Percentiles rank a stretch among this genome's conserved stretches.
These are phyloP conservation scores for Aspergillus kassunensis DNA, from an alignment of 495 filamentous ascomycete species.

Conservation along the genomic window DNA sequence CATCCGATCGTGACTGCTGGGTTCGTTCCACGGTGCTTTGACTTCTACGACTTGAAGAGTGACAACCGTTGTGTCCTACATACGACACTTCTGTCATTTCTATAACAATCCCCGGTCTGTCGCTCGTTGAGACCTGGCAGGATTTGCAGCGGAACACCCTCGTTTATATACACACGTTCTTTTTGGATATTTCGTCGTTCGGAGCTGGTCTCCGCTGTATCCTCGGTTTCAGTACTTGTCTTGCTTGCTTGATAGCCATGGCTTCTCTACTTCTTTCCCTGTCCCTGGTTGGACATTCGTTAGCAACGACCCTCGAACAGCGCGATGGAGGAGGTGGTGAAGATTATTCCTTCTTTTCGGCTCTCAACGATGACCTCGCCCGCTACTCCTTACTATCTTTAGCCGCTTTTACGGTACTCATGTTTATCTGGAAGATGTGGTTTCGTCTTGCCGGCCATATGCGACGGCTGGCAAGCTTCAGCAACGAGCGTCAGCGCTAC, in stretches of 20 bases:
- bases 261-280: slow-evolving; percentile 12
- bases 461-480: slow-evolving; percentile 69
- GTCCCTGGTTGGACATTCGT: slow-evolving; percentile 30
- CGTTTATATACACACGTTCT: slow-evolving; percentile 4
- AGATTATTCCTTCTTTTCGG: slow-evolving; percentile 26
- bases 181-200: slow-evolving; percentile 7
- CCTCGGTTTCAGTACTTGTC: neutral
- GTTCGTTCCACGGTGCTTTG: neutral
- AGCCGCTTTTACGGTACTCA: slow-evolving; percentile 44
- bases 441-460: slow-evolving; percentile 55
- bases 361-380: slow-evolving; percentile 36
- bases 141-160: neutral
- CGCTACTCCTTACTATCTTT: slow-evolving; percentile 45
- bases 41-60: neutral
- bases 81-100: too few species aligned
- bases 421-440: slow-evolving; percentile 51
- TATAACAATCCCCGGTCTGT: neutral
- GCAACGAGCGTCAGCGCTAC: slow-evolving; percentile 66
- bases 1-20: slow-evolving; percentile 3
- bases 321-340: slow-evolving; percentile 17
- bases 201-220: slow-evolving; percentile 25
- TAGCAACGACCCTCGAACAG: slow-evolving; percentile 29
- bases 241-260: slow-evolving; percentile 13
- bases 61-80: too few species aligned
- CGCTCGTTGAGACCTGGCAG: neutral